Base-by-base conservation (phyloP, 2,329 filamentous ascomycete species). In the Zymoseptoria pseudotritici region DNA sequence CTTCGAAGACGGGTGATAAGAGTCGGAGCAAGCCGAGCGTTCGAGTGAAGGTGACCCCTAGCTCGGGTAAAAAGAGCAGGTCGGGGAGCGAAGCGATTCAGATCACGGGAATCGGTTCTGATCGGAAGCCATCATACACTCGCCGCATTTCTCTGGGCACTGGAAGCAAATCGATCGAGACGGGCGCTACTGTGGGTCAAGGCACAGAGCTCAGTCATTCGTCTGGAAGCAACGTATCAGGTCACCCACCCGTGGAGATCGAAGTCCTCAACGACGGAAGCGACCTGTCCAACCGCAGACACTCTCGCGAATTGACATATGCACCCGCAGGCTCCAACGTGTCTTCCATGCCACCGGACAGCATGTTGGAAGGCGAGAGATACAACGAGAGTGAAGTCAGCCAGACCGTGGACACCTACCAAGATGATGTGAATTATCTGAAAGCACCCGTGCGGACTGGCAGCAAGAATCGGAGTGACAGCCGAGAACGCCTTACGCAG, bases 1-100 rank as follows among this genome's bases (percentile, higher is more conserved):
- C 86, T 66, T 85, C 87, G 64, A 92, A 90, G 74, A 78, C 83
- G 59, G 80, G 80, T 68, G 80, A 76, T 70, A 81, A 77, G 70
- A 78, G 80, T 36, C 83, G 85, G 67, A 87, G 88, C 68, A 86
- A 89, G 67, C 91, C 92, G 11, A 96, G 91, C 73, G 90, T 97
- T 57, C 79, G 87, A 67, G 87, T 90, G 57, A 83, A 86, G 67
- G 83, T 96, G 63, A 95, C 90, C 13, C 92, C 92, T 13, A 91
- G 89, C 49, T 81, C 81, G 22, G 78, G 77, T 65, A 82, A 80
- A 73, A 85, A 80, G 71, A 76, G 75, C 70, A 80, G 72, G 62
- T 74, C 78, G 50, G 75, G 74, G 55, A 85, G 85, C 74, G 90
- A 92, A 72, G 90, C 89, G 71, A 87, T 96, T 63, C 87, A 94